phyloP scores from a whole-genome alignment of 1,139 yeast species.

The Pichia sp. region DNA sequence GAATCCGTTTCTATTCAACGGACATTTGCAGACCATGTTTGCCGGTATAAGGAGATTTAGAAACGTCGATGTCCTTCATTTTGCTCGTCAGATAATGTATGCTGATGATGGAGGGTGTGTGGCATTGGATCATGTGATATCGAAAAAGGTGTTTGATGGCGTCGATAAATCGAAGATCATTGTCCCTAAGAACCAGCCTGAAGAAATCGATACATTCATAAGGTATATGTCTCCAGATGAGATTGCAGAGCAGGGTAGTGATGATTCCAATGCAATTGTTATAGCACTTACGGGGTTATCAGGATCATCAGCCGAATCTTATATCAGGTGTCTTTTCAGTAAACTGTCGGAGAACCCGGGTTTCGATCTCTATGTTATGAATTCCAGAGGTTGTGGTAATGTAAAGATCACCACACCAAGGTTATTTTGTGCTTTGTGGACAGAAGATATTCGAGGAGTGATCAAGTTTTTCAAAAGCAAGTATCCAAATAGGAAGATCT shows the following conservation, averaged over 20 bases:
- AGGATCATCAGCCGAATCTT: conserved; percentile 89
- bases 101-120: conserved; percentile 69
- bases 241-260: conserved; percentile 28
- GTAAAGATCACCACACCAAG: conserved; percentile 71
- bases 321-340: conserved; percentile 62
- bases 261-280: conserved; percentile 53
- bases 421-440: conserved; percentile 70
- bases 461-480: conserved; percentile 45
- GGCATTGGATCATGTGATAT: conserved; percentile 71
- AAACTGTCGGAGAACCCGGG: conserved; percentile 30
- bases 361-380: conserved; percentile 71
- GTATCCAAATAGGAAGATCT: conserved; percentile 71
- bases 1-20: conserved; percentile 65
- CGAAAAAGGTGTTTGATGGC: conserved; percentile 40
- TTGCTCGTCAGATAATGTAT: conserved; percentile 67
- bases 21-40: conserved; percentile 73
- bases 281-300: conserved; percentile 80
- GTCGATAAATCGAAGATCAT: conserved; percentile 32
- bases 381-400: conserved; percentile 84
- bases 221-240: conserved; percentile 59
- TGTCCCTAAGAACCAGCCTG: conserved; percentile 62
- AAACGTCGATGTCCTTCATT: conserved; percentile 56
- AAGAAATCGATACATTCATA: conserved; percentile 59
- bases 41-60: conserved; percentile 56
- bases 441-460: conserved; percentile 64